Evolutionary conservation across 495 filamentous ascomycete species (phyloP), one percentile per base, ranked within the genome.

Genomic region (Xylaria curta): DNA sequence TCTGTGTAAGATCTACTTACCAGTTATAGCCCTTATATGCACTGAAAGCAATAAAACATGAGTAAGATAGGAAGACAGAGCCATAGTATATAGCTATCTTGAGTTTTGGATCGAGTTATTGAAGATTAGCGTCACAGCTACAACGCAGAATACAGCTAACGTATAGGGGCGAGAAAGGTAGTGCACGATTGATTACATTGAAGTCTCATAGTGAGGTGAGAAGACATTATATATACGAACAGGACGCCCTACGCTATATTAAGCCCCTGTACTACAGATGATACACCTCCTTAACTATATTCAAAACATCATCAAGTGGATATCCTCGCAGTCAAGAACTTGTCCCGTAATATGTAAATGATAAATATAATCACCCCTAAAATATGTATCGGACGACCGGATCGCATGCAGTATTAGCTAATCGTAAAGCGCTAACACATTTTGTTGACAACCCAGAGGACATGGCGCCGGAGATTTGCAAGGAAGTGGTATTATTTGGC

Each of bases 211-310:
- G n/a, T 26, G 49, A 53, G 21, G 21, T 53, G 9, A 9, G 49
- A 53, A 53, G 49, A 53, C 10, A 7, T 53, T 53, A 53, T 53
- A 53, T 53, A 53, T n/a, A 24, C 21, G 46, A 53, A 53, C n/a
- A 24, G 7, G 49, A 51, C 24, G 5, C 47, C 47, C n/a, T 51
- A n/a, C 21, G 47, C 2, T n/a, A 51, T 51, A 38, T 8, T 38
- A n/a, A 0, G 47, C 47, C 47, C 19, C 7, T 51, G n/a, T 24
- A 10, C 7, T 17, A 3, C 9, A n/a, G 5, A 51, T 21, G n/a
- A 49, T 19, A n/a, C n/a, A n/a, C 46, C 46, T 49, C 46, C n/a
- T 24, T 53, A 9, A 12, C n/a, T 8, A 2, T 26, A 24, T 21
- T 53, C 49, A 9, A 53, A 53, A 12, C n/a, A 51, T 4, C n/a